Base-by-base conservation (phyloP, 768 basidiomycete genomes). In the Saitozyma podzolica region DNA sequence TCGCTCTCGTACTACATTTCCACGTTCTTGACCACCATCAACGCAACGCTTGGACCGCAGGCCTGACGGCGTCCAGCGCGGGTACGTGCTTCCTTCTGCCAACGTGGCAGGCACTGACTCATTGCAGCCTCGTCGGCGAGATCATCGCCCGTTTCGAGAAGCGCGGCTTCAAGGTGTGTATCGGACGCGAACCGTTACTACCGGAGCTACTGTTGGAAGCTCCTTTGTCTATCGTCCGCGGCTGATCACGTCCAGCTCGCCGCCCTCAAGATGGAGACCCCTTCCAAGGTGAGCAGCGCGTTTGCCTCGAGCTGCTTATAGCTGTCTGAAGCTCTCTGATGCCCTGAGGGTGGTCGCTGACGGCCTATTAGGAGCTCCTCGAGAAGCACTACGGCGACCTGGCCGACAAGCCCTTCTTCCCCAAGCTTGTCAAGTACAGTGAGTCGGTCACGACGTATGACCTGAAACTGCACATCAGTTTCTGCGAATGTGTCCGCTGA, bases 21-120 rank as follows among this genome's bases (percentile, higher is more conserved):
- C 29, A 29, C 29, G 29, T 29, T 48, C 29, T 29, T 29, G 41
- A 20, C 29, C 29, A 14, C 47, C 20, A 37, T 29, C 29, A 50
- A n/a, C 29, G 29, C 29, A 29, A 29, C 19, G 52, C 62, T n/a
- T 58, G 49, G 9, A 50, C 53, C 29, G 11, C 75, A 80, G 96
- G 94, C 96, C 96, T 75, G 96, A 99, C 83, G 96, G 95, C 81
- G 96, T 99, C 84, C 92, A 97, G 83, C 90, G 96, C 75, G 88
- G 79, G 68, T 73, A 40, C 50, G 67, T 0, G 8, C 17, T 45
- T n/a, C 17, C 52, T 0, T 13, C 42, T 48, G 47, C 19, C 2
- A 39, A 52, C 19, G 41, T 48, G 17, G 20, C 3, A 13, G 17
- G 8, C 8, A 40, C 53, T 60, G 13, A 59, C 49, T 19, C 40